phyloP scores from a whole-genome alignment of 768 basidiomycete species.

The Hysterangium stoloniferum region DNA sequence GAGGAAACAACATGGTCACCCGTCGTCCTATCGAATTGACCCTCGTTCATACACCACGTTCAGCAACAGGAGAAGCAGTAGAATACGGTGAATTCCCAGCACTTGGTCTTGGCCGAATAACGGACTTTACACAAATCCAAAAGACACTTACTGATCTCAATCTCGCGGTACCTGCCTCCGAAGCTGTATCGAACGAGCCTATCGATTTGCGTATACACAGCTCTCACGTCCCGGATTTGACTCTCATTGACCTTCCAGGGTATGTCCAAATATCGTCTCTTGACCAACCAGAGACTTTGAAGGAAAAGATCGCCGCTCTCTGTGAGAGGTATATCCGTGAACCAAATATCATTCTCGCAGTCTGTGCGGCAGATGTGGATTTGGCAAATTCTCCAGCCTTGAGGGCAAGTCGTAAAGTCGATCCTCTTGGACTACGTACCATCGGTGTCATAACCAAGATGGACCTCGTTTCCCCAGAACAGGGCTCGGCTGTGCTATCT shows the following conservation, averaged over 20 bases:
- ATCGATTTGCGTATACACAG: constrained; percentile 97
- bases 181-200: constrained; percentile 89
- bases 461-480: constrained; percentile 87
- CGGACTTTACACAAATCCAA: constrained; percentile 88
- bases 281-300: constrained; percentile 92
- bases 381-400: constrained; percentile 96
- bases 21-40: constrained; percentile 97
- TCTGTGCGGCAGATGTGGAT: constrained; percentile 98
- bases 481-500: constrained; percentile 71
- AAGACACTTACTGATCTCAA: constrained; percentile 92
- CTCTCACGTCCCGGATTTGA: constrained; percentile 92
- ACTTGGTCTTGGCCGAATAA: constrained; percentile 81
- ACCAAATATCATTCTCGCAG: constrained; percentile 98
- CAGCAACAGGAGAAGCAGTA: constrained; percentile 38
- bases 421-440: constrained; percentile 89
- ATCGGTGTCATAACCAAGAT: constrained; percentile 99
- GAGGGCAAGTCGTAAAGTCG: constrained; percentile 86
- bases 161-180: constrained; percentile 80
- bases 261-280: constrained; percentile 92
- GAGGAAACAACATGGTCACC: constrained; percentile 99
- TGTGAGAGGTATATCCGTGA: constrained; percentile 99
- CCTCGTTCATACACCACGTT: constrained; percentile 76
- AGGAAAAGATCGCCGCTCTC: constrained; percentile 81
- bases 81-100: constrained; percentile 96
- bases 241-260: constrained; percentile 94